Evolutionary conservation across 768 basidiomycete species (phyloP).

Genomic region (Paxillus involutus): DNA sequence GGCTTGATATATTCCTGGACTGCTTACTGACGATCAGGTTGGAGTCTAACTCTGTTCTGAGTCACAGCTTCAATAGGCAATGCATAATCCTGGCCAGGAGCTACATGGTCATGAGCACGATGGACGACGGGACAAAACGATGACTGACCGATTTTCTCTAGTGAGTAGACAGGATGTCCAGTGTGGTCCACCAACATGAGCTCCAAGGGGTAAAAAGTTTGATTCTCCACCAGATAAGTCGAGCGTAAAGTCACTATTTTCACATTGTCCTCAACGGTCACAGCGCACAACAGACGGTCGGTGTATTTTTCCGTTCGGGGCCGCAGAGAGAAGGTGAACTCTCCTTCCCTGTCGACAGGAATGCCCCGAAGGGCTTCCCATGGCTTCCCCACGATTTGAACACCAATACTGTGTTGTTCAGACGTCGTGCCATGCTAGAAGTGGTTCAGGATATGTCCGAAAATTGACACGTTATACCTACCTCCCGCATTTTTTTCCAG

Average conservation of each 20-base stretch:
- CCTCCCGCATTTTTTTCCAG: conserved; percentile 92
- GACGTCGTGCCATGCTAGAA: conserved; percentile 45
- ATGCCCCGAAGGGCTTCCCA: conserved; percentile 91
- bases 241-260: conserved; percentile 94
- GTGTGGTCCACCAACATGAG: conserved; percentile 83
- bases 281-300: conserved; percentile 84
- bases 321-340: conserved; percentile 83
- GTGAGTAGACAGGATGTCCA: conserved; percentile 75
- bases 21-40: conserved; percentile 80
- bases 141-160: conserved; percentile 75
- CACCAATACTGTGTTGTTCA: conserved; percentile 80
- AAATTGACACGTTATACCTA: conserved; percentile 30
- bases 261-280: conserved; percentile 87
- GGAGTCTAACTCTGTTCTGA: conserved; percentile 76
- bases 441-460: not conserved
- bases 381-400: conserved; percentile 80
- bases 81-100: conserved; percentile 84
- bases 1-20: not conserved
- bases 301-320: conserved; percentile 74
- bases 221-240: conserved; percentile 87
- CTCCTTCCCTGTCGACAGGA: conserved; percentile 92
- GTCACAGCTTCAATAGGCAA: conserved; percentile 90
- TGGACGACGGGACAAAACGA: not conserved
- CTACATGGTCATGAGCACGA: conserved; percentile 65
- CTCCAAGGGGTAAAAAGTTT: conserved; percentile 90